Conservation (phyloP, 2,329 filamentous ascomycete species). For the Ceratocystis variospora region DNA sequence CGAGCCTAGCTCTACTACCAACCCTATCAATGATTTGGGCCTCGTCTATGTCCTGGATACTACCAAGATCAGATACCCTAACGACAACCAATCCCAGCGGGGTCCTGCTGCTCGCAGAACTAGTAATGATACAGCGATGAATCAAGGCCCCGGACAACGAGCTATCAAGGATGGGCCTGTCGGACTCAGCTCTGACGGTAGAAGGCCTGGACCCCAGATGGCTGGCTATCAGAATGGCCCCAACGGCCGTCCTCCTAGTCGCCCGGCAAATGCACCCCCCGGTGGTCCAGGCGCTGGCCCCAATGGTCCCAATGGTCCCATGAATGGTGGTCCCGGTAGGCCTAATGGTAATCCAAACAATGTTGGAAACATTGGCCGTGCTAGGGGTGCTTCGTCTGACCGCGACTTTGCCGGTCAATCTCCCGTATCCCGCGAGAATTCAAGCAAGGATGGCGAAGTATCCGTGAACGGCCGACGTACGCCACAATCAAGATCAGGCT, state of each 20-base stretch:
- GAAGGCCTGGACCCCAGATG: slow-evolving; percentile 25
- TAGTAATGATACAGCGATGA: slow-evolving; percentile 26
- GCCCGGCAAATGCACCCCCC: slow-evolving; percentile 30
- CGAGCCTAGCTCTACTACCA: slow-evolving; percentile 77
- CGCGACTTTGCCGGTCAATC: slow-evolving; percentile 23
- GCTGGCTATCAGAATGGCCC: slow-evolving; percentile 28
- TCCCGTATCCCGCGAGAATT: slow-evolving; percentile 1
- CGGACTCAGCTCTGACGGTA: slow-evolving; percentile 33
- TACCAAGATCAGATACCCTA: slow-evolving; percentile 89
- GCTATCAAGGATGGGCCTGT: slow-evolving; percentile 40
- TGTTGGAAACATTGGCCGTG: slow-evolving; percentile 30
- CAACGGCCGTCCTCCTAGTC: slow-evolving; percentile 30
- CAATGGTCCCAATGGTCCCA: slow-evolving; percentile 10
- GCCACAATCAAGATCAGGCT: slow-evolving; percentile 17
- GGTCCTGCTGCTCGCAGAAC: slow-evolving; percentile 32
- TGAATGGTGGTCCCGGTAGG: slow-evolving; percentile 31
- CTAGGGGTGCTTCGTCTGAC: slow-evolving; percentile 39
- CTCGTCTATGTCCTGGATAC: slow-evolving; percentile 89
- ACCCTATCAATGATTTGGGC: slow-evolving; percentile 70
- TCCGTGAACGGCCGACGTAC: slow-evolving; percentile 13
- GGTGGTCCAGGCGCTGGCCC: slow-evolving; percentile 1
- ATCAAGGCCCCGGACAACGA: slow-evolving; percentile 26
- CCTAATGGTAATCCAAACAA: slow-evolving; percentile 37
- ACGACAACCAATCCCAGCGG: slow-evolving; percentile 41
- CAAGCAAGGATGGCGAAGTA: neutral